Evolutionary conservation across 1,284 basidiomycete species (phyloP).

Genomic region (Ganoderma lucidum): DNA sequence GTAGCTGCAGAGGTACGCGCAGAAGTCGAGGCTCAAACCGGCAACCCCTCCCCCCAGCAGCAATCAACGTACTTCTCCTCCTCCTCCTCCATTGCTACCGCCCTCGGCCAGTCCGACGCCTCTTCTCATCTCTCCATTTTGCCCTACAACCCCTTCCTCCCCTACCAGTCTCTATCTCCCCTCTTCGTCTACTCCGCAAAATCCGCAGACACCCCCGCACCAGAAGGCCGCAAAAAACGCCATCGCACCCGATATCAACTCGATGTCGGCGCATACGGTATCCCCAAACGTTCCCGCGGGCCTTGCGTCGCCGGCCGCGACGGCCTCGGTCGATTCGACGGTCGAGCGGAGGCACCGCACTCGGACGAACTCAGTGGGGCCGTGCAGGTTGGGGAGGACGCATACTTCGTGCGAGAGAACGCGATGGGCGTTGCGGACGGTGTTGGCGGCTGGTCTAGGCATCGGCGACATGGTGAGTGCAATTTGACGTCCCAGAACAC

Average conservation of each 20-base stretch:
- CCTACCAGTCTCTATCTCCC: slow-evolving; percentile 48
- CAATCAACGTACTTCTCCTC: slow-evolving; percentile 41
- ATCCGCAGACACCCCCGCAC: slow-evolving; percentile 37
- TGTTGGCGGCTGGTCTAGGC: slow-evolving; percentile 83
- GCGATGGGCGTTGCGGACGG: slow-evolving; percentile 91
- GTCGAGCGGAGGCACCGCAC: slow-evolving; percentile 23
- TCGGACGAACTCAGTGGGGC: slow-evolving; percentile 52
- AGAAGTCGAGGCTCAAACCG: slow-evolving; percentile 49
- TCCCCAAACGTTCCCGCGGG: slow-evolving; percentile 51
- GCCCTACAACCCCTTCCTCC: slow-evolving; percentile 48
- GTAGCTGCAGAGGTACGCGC: slow-evolving; percentile 54
- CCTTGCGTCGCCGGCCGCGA: slow-evolving; percentile 42
- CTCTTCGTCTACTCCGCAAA: slow-evolving; percentile 41
- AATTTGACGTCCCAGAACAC: not conserved
- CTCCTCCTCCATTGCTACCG: slow-evolving; percentile 55
- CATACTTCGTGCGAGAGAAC: slow-evolving; percentile 84
- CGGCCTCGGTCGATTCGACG: slow-evolving; percentile 38
- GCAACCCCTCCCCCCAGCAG: slow-evolving; percentile 39
- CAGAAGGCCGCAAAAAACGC: slow-evolving; percentile 41
- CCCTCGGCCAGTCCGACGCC: slow-evolving; percentile 49
- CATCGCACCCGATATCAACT: slow-evolving; percentile 64
- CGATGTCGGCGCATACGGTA: slow-evolving; percentile 79
- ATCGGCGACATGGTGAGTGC: slow-evolving; percentile 45
- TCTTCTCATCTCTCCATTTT: slow-evolving; percentile 39
- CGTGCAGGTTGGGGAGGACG: slow-evolving; percentile 86